A percentile compares a stretch with the other conserved stretches of the same genome.
These are phyloP conservation scores for Kluyveromyces wickerhamii DNA, from an alignment of 805 yeast species.

Conservation along the genomic window DNA sequence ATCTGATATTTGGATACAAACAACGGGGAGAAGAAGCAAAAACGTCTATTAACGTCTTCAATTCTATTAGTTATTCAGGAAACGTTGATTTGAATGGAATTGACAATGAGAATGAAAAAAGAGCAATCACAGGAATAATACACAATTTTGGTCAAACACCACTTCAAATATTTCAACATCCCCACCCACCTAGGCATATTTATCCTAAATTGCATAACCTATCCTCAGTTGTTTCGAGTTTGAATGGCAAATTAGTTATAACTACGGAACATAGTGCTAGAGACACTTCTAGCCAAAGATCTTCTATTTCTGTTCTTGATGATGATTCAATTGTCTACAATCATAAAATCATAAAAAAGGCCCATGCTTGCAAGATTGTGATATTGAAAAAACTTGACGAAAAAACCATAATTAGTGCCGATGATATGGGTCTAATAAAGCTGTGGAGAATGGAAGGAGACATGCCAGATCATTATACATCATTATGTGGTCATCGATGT, in stretches of 20 bases:
- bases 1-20: constrained; percentile 71
- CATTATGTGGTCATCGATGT: constrained; percentile 48
- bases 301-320: background rate
- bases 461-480: constrained; percentile 30
- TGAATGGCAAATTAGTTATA: background rate
- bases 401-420: constrained; percentile 30
- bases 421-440: constrained; percentile 52
- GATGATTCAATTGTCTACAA: constrained; percentile 3
- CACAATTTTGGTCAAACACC: constrained; percentile 94
- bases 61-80: constrained; percentile 77
- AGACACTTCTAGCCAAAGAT: too few relatives aligned
- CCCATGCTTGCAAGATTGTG: constrained; percentile 6
- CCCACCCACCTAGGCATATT: constrained; percentile 45
- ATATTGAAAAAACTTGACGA: constrained; percentile 10
- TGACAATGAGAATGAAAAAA: constrained; percentile 62
- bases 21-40: constrained; percentile 70
- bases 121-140: constrained; percentile 74
- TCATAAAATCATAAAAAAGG: constrained; percentile 1
- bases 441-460: constrained; percentile 36
- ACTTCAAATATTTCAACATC: constrained; percentile 53
- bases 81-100: constrained; percentile 70
- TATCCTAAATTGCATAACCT: too few relatives aligned
- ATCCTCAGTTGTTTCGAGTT: too few relatives aligned
- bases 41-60: constrained; percentile 65
- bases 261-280: background rate